phyloP scores from a whole-genome alignment of 2,329 filamentous ascomycete genomes.

The Colletotrichum phormii region DNA sequence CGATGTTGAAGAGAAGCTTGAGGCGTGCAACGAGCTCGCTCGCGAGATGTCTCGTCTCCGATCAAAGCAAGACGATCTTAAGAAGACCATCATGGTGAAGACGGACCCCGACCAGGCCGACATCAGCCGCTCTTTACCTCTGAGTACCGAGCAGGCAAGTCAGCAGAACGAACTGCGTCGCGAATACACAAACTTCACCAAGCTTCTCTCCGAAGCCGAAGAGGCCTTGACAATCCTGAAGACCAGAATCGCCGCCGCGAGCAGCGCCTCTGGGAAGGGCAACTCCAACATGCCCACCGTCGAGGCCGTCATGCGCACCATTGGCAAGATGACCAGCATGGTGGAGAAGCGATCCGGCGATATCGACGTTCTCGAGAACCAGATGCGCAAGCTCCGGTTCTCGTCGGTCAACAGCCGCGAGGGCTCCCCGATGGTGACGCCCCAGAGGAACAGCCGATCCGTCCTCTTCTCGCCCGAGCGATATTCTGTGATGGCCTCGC shows the following conservation, averaged over 20 bases:
- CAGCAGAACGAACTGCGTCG: conserved; percentile 87
- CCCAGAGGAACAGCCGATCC: conserved; percentile 47
- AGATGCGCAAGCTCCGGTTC: conserved; percentile 80
- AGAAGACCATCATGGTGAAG: conserved; percentile 77
- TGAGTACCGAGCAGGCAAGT: conserved; percentile 85
- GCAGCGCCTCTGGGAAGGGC: conserved; percentile 58
- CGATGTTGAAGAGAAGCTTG: conserved; percentile 75
- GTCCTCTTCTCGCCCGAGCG: conserved; percentile 57
- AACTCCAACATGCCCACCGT: conserved; percentile 78
- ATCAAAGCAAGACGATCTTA: conserved; percentile 81
- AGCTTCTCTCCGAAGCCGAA: conserved; percentile 81
- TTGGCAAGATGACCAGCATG: conserved; percentile 92
- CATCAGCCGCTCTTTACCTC: conserved; percentile 74
- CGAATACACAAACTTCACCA: conserved; percentile 79
- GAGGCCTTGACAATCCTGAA: conserved; percentile 83
- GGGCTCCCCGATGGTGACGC: conserved; percentile 55
- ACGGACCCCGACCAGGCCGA: conserved; percentile 75
- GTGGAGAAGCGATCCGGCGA: conserved; percentile 92
- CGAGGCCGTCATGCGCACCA: conserved; percentile 91
- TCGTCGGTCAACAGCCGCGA: conserved; percentile 54
- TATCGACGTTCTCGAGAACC: conserved; percentile 88
- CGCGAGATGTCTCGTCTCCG: conserved; percentile 79
- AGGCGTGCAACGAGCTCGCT: conserved; percentile 73
- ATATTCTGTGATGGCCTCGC: conserved; percentile 48
- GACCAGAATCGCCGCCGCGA: conserved; percentile 76